These are phyloP conservation scores for Arthroderma sp. DNA, from an alignment of 2,329 filamentous ascomycete genomes.

Conservation along the genomic window DNA sequence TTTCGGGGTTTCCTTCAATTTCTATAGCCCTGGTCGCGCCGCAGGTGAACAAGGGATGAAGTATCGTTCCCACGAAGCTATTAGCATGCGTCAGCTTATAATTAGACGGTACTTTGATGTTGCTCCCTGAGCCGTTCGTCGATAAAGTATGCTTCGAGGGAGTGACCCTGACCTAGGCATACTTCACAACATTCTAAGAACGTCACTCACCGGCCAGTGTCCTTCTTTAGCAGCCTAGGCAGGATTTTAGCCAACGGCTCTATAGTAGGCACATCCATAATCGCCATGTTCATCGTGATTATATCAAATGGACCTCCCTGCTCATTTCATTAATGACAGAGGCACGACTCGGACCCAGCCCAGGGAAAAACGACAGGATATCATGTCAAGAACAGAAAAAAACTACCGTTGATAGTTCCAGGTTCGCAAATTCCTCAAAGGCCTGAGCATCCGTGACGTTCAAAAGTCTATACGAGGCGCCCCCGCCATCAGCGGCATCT, in stretches of 20 bases:
- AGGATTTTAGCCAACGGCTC: constrained; percentile 31
- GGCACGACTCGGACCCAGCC: not conserved
- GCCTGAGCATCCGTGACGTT: constrained; percentile 27
- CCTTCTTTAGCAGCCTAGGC: constrained; percentile 27
- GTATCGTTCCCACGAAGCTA: constrained; percentile 35
- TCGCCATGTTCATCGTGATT: constrained; percentile 37
- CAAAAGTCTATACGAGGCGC: constrained; percentile 22
- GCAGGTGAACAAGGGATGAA: constrained; percentile 40
- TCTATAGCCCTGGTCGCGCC: constrained; percentile 28
- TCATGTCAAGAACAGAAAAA: not conserved
- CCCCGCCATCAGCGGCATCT: no score
- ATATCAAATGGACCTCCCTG: constrained; percentile 29
- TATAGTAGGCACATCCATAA: constrained; percentile 36
- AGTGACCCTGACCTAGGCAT: no score
- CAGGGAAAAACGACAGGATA: not conserved
- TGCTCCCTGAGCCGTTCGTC: no score
- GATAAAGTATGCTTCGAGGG: no score
- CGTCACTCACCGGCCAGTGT: constrained; percentile 27
- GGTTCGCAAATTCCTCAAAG: constrained; percentile 18
- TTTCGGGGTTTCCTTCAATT: constrained; percentile 24
- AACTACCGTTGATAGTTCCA: constrained; percentile 3
- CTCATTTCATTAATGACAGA: not conserved
- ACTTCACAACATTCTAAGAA: no score
- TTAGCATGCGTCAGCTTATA: not conserved
- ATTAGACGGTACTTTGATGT: no score